Conservation (phyloP, 2,329 filamentous ascomycete genomes). For the Blastomyces emzantsi region DNA sequence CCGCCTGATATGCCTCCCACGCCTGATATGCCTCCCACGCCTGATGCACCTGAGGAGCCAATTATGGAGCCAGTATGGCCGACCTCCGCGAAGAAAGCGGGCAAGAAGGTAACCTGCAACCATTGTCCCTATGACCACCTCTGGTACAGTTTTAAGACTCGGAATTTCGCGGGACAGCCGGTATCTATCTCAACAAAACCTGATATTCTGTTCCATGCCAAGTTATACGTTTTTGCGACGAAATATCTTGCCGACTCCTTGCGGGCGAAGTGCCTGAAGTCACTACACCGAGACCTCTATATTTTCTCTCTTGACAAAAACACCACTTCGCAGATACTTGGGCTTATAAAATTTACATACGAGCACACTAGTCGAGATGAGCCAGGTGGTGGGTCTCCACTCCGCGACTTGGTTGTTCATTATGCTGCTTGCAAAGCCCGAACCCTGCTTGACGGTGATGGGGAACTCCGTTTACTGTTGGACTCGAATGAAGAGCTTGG, state of each 20-base stretch:
- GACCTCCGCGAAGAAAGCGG: background rate
- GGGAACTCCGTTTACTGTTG: constrained; percentile 4
- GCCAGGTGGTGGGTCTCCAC: constrained; percentile 6
- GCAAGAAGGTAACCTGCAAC: background rate
- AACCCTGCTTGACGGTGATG: constrained; percentile 9
- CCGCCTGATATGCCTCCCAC: no score
- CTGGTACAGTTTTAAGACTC: background rate
- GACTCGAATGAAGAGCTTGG: constrained; percentile 10
- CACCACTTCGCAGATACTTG: background rate
- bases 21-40: no score
- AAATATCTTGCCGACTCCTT: constrained; percentile 12
- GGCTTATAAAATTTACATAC: background rate
- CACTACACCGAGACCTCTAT: constrained; percentile 10
- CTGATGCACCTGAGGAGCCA: no score
- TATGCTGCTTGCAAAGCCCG: constrained; percentile 11
- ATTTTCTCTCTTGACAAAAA: constrained; percentile 4
- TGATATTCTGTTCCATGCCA: constrained; percentile 11
- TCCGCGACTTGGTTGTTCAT: constrained; percentile 12
- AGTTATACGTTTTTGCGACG: constrained; percentile 15
- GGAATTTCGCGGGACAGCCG: background rate
- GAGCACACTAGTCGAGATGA: constrained; percentile 8
- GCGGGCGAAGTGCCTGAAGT: constrained; percentile 3
- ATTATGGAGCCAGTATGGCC: no score
- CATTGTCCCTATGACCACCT: constrained; percentile 1
- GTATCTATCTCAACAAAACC: constrained; percentile 7